Evolutionary conservation across 345 rosid species (phyloP).

Genomic region (Mercurialis annua): DNA sequence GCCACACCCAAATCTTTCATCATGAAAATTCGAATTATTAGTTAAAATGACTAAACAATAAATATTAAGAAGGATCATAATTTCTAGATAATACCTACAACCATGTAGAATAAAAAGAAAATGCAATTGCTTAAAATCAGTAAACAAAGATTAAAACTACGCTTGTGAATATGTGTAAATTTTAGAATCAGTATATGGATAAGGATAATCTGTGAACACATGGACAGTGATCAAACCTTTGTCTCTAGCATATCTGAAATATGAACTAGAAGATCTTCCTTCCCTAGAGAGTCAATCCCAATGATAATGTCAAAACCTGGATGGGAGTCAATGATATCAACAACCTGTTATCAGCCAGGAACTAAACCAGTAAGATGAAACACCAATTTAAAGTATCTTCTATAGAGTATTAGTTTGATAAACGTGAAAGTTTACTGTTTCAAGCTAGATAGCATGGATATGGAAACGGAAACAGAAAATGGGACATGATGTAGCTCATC

Average conservation of each 20-base stretch:
- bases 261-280: slow-evolving; percentile 63
- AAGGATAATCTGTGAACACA: neutral
- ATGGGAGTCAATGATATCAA: slow-evolving; percentile 60
- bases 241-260: slow-evolving; percentile 46
- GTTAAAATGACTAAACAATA: neutral
- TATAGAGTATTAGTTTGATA: neutral
- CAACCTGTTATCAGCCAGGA: slow-evolving; percentile 37
- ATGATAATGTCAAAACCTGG: slow-evolving; percentile 66
- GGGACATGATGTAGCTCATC: too few relatives aligned
- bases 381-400: neutral
- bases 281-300: slow-evolving; percentile 67
- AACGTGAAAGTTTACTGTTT: neutral
- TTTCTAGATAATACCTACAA: neutral
- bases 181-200: neutral
- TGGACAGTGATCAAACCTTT: slow-evolving; percentile 42
- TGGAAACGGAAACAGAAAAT: too few relatives aligned
- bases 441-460: too few relatives aligned
- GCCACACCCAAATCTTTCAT: slow-evolving; percentile 88
- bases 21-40: slow-evolving; percentile 16
- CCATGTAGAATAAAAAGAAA: neutral
- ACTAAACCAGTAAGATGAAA: slow-evolving; percentile 14
- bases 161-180: neutral
- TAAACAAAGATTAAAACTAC: neutral
- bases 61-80: neutral
- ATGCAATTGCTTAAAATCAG: neutral